Percentiles rank a stretch among this genome's conserved stretches.
Evolutionary conservation across 345 rosid species (phyloP).

Genomic region (Physaria fendleri): DNA sequence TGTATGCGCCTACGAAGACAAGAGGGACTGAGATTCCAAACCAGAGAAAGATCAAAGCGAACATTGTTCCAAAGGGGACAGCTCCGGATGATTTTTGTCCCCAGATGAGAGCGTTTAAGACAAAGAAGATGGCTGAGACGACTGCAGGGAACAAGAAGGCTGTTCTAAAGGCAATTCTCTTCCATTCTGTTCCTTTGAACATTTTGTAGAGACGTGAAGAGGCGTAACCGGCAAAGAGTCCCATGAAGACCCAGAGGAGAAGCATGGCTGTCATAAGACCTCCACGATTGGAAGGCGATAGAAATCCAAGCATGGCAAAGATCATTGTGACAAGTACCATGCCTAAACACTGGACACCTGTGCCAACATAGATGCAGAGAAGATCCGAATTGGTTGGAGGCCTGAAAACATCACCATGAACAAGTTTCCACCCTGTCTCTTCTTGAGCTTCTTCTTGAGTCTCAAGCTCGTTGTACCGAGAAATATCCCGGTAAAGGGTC

Average conservation of each 20-base stretch:
- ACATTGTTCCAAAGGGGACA: conserved; percentile 88
- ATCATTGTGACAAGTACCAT: conserved; percentile 73
- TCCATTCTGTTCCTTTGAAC: conserved; percentile 83
- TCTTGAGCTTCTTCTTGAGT: too few relatives aligned
- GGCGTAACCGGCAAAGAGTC: conserved; percentile 67
- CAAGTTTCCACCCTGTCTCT: conserved; percentile 85
- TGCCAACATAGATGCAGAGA: conserved; percentile 64
- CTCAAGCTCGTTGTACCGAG: too few relatives aligned
- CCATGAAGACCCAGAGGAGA: conserved; percentile 80
- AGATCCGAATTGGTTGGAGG: conserved; percentile 62
- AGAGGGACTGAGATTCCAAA: conserved; percentile 77
- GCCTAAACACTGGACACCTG: conserved; percentile 72
- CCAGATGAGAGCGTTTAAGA: conserved; percentile 70
- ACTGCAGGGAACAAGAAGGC: conserved; percentile 68
- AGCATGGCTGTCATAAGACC: conserved; percentile 91
- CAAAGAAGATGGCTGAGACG: conserved; percentile 57
- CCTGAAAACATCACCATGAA: conserved; percentile 77
- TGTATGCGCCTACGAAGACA: conserved; percentile 55
- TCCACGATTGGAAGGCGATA: conserved; percentile 77
- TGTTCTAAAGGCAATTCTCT: conserved; percentile 61
- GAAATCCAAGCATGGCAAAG: conserved; percentile 70
- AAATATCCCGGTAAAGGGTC: too few relatives aligned
- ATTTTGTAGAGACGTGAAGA: conserved; percentile 57
- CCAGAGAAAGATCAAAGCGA: conserved; percentile 67
- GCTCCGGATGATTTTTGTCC: conserved; percentile 85